Evolutionary conservation across 2,329 filamentous ascomycete genomes (phyloP), one percentile per base, ranked within the genome.

Genomic region (Helotiales sp.): DNA sequence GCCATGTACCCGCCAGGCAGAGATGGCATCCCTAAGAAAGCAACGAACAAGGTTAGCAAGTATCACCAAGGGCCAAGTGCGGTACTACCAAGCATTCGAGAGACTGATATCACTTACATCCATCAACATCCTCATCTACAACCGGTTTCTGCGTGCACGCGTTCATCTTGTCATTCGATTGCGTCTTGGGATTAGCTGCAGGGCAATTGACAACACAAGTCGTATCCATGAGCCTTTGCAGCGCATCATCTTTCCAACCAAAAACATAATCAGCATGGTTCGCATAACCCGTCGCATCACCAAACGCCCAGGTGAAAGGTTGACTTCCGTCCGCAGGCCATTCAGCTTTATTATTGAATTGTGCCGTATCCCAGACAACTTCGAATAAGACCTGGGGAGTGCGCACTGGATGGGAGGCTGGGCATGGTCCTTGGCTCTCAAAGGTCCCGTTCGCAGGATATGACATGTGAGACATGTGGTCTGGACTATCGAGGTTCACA

Each of bases 231-330:
- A 76, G 74, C 69, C 71, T 75, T 67, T 81, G 79, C 46, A 81
- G 74, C 3, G 75, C 71, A 65, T 79, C 71, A 59, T 72, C 76
- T 66, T 80, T 75, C 78, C 78, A 80, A 58, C 78, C 78, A 64
- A 80, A 80, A 59, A 80, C 69, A 67, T 81, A 81, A 68, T 81
- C 79, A 30, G 77, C 78, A 67, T 81, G 78, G n/a, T 77, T 78
- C 3, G 77, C 78, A 25, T 77, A 72, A 33, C 78, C 79, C 31
- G 75, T 75, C 68, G 67, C 71, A 74, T 76, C 75, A 74, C 78
- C 59, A 44, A 55, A 65, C 65, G 70, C 74, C 70, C 77, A 78
- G 55, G 75, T 66, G 66, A 76, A 77, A 9, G 74, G 74, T 63
- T 75, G 76, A 25, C 70, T 73, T 58, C 75, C 75, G 70, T 76